Base-by-base conservation (phyloP, 495 filamentous ascomycete genomes). In the Penicillium angulare region DNA sequence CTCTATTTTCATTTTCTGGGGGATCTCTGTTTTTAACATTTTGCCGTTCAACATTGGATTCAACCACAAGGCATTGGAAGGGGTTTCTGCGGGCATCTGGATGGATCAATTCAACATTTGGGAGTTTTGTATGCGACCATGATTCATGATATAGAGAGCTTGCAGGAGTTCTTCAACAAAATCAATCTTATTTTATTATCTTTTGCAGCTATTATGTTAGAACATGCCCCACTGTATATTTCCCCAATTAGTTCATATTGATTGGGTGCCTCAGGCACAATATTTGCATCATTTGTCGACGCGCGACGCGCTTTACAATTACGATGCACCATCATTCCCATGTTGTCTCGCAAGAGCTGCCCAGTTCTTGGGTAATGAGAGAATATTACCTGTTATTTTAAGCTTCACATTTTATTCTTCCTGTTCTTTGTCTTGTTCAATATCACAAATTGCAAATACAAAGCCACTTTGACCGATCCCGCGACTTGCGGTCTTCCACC, bases 31-130 rank as follows among this genome's bases (percentile, higher is more conserved):
- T 52, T 57, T 49, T 53, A 50, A 56, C 34, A 48, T 27, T 52
- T 34, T 46, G 55, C 55, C 54, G 45, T 72, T 69, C 68, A 72
- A 68, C 69, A 61, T 60, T 50, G 42, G 46, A 47, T 64, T 70
- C 65, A 63, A 68, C 60, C 54, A 58, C 23, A 56, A 47, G 53
- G 56, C 62, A 66, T 63, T 42, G 39, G 46, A 17, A 47, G 62
- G 62, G 45, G 27, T 57, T 61, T 57, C 35, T 49, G 44, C 33
- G 42, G 56, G 52, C 31, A 57, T 61, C 51, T 63, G 55, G 39
- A 36, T 44, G 51, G 48, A 50, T 53, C 52, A 38, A 60, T 71
- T 68, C 69, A 69, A 68, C 64, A 67, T 53, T 50, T 46, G 43
- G 57, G 52, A 59, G 47, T 60, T 63, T 53, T 63, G 67, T 57